phyloP scores from a whole-genome alignment of 2,329 filamentous ascomycete species.

The Ophidiomyces ophidiicola region DNA sequence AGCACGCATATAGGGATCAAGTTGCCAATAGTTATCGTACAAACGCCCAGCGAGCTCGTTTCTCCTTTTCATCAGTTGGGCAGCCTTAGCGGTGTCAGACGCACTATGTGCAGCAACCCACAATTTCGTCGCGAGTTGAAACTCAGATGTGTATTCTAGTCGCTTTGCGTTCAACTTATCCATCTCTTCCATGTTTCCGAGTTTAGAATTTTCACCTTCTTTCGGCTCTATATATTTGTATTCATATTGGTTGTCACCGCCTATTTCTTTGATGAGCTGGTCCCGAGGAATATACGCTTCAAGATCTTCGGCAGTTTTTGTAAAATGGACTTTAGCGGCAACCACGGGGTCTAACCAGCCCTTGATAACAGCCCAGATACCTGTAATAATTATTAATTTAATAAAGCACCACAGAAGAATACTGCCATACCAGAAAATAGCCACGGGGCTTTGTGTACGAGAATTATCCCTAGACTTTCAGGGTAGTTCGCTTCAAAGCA shows the following conservation, averaged over 20 bases:
- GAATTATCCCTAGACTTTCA: slow-evolving; percentile 74
- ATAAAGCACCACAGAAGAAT: not conserved
- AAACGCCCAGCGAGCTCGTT: slow-evolving; percentile 51
- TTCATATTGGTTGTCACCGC: slow-evolving; percentile 71
- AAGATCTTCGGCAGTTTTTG: slow-evolving; percentile 66
- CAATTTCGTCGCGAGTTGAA: slow-evolving; percentile 58
- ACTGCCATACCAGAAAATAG: slow-evolving; percentile 65
- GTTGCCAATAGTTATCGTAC: slow-evolving; percentile 67
- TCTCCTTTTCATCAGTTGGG: slow-evolving; percentile 45
- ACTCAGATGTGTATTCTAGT: slow-evolving; percentile 54
- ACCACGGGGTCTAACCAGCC: slow-evolving; percentile 97
- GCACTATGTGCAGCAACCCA: slow-evolving; percentile 55
- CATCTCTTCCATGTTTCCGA: slow-evolving; percentile 54
- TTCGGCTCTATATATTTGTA: slow-evolving; percentile 72
- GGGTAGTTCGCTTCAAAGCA: slow-evolving; percentile 99
- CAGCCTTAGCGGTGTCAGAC: slow-evolving; percentile 33
- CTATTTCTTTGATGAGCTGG: slow-evolving; percentile 69
- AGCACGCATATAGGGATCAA: slow-evolving; percentile 79
- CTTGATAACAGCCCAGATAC: slow-evolving; percentile 91
- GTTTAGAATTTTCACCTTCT: slow-evolving; percentile 60
- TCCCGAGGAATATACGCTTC: slow-evolving; percentile 58
- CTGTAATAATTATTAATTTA: slow-evolving; percentile 31
- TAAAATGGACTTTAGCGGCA: slow-evolving; percentile 86
- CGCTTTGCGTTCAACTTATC: slow-evolving; percentile 54
- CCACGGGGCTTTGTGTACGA: slow-evolving; percentile 96